Percentiles rank a stretch among this genome's conserved stretches.
These are phyloP conservation scores for Eustoma russellianum DNA, from an alignment of 257 asterid species.

Conservation along the genomic window DNA sequence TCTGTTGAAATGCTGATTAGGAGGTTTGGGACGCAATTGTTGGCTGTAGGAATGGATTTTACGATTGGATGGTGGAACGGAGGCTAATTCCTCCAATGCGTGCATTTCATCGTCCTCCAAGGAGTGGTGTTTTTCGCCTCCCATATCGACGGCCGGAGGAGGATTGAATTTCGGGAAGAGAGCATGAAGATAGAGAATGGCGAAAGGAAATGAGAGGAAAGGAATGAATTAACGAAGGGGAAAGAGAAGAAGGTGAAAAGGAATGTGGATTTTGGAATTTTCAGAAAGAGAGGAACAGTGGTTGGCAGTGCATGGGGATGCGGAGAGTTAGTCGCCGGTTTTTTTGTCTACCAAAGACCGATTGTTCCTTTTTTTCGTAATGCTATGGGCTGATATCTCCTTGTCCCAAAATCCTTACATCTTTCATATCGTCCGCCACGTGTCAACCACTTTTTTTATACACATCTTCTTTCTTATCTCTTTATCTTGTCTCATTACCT, in stretches of 20 bases:
- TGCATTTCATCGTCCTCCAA: slow-evolving; percentile 25
- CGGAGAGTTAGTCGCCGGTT: slow-evolving; percentile 13
- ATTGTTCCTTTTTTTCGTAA: too few relatives aligned
- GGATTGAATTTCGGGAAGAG: neutral
- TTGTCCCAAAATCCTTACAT: too few relatives aligned
- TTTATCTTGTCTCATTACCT: too few relatives aligned
- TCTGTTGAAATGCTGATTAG: slow-evolving; percentile 26
- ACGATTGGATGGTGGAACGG: slow-evolving; percentile 23
- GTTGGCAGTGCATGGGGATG: slow-evolving; percentile 6
- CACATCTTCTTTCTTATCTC: too few relatives aligned
- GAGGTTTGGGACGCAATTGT: slow-evolving; percentile 35
- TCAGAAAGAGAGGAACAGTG: neutral
- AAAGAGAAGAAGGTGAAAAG: neutral
- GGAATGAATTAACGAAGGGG: too few relatives aligned
- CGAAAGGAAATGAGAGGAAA: neutral
- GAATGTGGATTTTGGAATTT: neutral
- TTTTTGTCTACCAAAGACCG: too few relatives aligned
- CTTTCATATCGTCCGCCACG: too few relatives aligned
- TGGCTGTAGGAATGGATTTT: slow-evolving; percentile 39
- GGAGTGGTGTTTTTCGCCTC: slow-evolving; percentile 9
- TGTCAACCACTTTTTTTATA: too few relatives aligned
- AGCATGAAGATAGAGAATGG: too few relatives aligned
- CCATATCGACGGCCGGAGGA: too few relatives aligned
- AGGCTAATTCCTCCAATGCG: slow-evolving; percentile 21
- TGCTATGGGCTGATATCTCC: too few relatives aligned